Conservation (phyloP, 768 basidiomycete genomes). For the Boletellus emodensis region DNA sequence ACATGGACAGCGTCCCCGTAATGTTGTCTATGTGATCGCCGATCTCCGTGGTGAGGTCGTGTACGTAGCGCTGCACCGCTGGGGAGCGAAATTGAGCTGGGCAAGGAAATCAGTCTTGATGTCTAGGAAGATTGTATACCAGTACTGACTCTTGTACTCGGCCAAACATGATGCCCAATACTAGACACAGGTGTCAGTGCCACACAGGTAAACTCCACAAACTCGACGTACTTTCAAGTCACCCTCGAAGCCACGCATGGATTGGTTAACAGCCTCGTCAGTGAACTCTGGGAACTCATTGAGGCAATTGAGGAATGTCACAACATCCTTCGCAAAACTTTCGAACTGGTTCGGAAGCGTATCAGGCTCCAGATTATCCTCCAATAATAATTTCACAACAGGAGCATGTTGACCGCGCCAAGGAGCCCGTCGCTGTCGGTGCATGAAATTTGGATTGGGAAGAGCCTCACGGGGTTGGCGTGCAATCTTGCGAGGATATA, state of each 20-base stretch:
- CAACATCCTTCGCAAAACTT: constrained; percentile 46
- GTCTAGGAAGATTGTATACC: background rate
- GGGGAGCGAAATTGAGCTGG: constrained; percentile 50
- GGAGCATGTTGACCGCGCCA: constrained; percentile 36
- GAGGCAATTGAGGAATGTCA: constrained; percentile 49
- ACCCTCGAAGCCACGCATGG: constrained; percentile 46
- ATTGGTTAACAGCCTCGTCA: constrained; percentile 48
- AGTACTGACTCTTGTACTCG: constrained; percentile 41
- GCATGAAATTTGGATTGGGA: constrained; percentile 36
- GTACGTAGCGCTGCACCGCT: constrained; percentile 53
- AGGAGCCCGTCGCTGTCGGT: constrained; percentile 27
- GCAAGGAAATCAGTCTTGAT: constrained; percentile 5
- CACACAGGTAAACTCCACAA: background rate
- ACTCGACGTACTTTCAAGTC: constrained; percentile 42
- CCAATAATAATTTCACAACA: constrained; percentile 33
- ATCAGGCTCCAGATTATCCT: constrained; percentile 45
- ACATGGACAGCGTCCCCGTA: constrained; percentile 45
- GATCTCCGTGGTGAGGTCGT: constrained; percentile 48
- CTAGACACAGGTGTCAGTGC: constrained; percentile 26
- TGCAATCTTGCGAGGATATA: constrained; percentile 48
- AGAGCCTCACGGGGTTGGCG: constrained; percentile 37
- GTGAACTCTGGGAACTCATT: constrained; percentile 57
- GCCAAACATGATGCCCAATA: constrained; percentile 53
- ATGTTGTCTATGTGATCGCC: constrained; percentile 53
- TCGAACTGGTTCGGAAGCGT: constrained; percentile 45